Conservation (phyloP, 257 asterid species). For the Solanum medicagineum region DNA sequence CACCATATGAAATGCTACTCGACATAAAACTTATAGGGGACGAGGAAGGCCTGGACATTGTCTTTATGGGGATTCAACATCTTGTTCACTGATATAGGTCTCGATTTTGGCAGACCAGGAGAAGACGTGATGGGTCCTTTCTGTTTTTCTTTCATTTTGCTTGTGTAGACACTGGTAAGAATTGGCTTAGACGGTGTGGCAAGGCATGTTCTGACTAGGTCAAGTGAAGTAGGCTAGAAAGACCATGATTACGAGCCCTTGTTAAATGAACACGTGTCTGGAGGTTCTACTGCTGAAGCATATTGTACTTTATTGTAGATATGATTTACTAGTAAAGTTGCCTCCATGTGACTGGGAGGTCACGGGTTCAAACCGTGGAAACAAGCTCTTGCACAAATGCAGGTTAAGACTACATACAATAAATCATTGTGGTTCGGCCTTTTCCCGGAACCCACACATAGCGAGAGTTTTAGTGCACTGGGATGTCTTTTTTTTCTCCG, state of each 20-base stretch:
- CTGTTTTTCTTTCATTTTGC: neutral
- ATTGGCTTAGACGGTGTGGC: neutral
- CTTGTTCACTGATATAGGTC: neutral
- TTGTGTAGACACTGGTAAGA: neutral
- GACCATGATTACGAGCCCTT: neutral
- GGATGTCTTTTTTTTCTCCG: no score
- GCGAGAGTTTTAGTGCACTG: neutral
- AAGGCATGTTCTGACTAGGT: neutral
- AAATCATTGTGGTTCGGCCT: neutral
- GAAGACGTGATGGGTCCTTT: neutral
- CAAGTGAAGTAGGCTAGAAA: neutral
- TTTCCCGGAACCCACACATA: neutral
- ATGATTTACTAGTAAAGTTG: neutral
- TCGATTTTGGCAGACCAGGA: neutral
- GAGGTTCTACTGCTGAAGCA: neutral
- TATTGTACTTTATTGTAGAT: neutral
- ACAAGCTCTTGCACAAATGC: neutral
- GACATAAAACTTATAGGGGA: neutral
- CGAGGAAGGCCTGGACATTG: neutral
- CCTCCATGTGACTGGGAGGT: neutral
- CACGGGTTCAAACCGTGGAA: neutral
- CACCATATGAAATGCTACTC: neutral
- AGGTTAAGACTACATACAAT: no score
- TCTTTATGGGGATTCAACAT: neutral
- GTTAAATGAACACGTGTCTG: neutral